Evolutionary conservation across 345 rosid genomes (phyloP), one percentile per base, ranked within the genome.

Genomic region (Gossypium sturtianum): DNA sequence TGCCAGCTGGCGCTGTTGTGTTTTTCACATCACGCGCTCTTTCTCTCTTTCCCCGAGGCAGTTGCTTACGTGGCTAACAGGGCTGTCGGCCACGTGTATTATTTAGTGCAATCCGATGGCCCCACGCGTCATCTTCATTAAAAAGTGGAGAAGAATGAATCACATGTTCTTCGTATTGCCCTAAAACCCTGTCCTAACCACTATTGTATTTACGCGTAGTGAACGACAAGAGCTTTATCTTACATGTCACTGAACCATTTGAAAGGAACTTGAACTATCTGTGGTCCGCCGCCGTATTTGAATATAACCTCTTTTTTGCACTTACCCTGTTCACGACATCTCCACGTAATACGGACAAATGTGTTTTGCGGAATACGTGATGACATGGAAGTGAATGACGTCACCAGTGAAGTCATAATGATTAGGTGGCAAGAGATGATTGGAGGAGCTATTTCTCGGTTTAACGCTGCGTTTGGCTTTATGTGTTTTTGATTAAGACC

Each of bases 1-100:
- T 80, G 89, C 89, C 90, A 89, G 87, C 90, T 87, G 88, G 90
- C 79, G 73, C 12, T 72, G 74, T 75, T 68, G 71, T 48, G 76
- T 71, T 59, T 74, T 73, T 34, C 38, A 41, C 45, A 12, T 70
- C 86, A 85, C 86, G 89, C 85, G 87, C 83, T 66, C 63, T 45
- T 67, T 16, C 79, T 75, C 77, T 66, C 77, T 62, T 25, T 29
- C 16, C 25, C 38, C 20, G 4, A 60, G 75, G 81, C 70, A 53
- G 27, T 1, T 0, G 45, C 61, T 25, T 0, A 74, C 75, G 81
- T 87, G 85, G 71, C 77, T 16, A 2, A 1, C 12, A 1, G 0
- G 0, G 59, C 62, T 58, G 3, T 0, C 0, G 56, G 60, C 34
- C 82, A 81, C 78, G 81, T 77, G 62, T 29, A 2, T 8, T 1